Conservation (phyloP, 2,329 filamentous ascomycete species). For the Calonectria fujianensis region DNA sequence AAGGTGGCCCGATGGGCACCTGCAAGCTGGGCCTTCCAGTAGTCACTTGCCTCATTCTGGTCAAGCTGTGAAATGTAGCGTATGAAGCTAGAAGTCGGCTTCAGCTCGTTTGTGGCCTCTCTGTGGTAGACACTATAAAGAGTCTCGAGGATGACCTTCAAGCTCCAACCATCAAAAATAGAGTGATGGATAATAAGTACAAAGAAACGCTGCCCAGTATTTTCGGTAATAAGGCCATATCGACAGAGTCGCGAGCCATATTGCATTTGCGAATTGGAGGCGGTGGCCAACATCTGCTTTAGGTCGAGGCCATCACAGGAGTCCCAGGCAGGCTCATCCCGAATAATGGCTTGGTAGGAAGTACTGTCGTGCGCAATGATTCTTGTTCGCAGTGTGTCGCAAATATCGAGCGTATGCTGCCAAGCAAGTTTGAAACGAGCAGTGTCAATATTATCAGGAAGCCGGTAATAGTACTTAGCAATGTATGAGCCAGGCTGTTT, state of each 20-base stretch:
- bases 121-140: slow-evolving; percentile 19
- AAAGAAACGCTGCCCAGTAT: slow-evolving; percentile 21
- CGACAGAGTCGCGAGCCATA: slow-evolving; percentile 27
- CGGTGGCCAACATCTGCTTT: not conserved
- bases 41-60: not conserved
- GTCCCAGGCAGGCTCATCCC: slow-evolving; percentile 14
- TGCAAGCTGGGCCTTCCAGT: slow-evolving; percentile 26
- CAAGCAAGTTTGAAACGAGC: slow-evolving; percentile 20
- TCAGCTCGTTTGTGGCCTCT: slow-evolving; percentile 8
- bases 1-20: slow-evolving; percentile 25
- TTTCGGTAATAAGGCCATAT: slow-evolving; percentile 24
- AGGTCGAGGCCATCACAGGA: slow-evolving; percentile 3
- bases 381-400: slow-evolving; percentile 29
- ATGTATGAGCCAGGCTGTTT: slow-evolving; percentile 34
- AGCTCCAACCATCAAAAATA: slow-evolving; percentile 53
- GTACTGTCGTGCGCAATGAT: not conserved
- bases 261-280: slow-evolving; percentile 15
- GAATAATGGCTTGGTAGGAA: slow-evolving; percentile 3
- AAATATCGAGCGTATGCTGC: slow-evolving; percentile 22
- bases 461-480: slow-evolving; percentile 25
- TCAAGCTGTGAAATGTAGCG: slow-evolving; percentile 20
- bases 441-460: slow-evolving; percentile 13
- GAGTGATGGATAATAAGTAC: slow-evolving; percentile 50
- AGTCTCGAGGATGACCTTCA: slow-evolving; percentile 17
- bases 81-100: slow-evolving; percentile 23